Evolutionary conservation across 805 yeast genomes (phyloP).

Genomic region (Metschnikowia colocasiae): DNA sequence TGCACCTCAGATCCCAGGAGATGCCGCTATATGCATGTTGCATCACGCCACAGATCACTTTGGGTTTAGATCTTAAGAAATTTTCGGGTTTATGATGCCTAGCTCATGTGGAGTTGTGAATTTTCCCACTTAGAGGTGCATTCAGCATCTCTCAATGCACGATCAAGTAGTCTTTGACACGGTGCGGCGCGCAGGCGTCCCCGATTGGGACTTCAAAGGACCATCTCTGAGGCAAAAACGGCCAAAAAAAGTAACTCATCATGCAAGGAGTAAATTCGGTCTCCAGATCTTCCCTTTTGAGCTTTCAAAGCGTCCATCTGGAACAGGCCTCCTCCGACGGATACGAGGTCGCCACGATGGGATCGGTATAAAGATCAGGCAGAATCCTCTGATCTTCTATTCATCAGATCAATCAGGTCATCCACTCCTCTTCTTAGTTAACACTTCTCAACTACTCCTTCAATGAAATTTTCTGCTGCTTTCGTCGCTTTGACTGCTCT

Average conservation of each 20-base stretch:
- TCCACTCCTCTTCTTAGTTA: not conserved
- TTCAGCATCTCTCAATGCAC: not conserved
- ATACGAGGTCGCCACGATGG: not conserved
- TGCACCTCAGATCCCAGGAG: too few relatives aligned
- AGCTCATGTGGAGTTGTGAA: not conserved
- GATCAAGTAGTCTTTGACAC: not conserved
- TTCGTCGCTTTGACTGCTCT: slow-evolving; percentile 17
- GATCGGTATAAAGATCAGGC: not conserved
- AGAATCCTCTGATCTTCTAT: not conserved
- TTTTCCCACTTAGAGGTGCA: not conserved
- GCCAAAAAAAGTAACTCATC: not conserved
- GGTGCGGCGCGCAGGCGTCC: not conserved
- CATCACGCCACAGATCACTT: too few relatives aligned
- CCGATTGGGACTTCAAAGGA: slow-evolving; percentile 14
- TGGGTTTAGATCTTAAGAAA: too few relatives aligned
- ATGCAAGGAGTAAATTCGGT: not conserved
- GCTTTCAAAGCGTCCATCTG: not conserved
- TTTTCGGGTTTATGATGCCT: not conserved
- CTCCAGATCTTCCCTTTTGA: not conserved
- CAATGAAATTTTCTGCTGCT: slow-evolving; percentile 16
- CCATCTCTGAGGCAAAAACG: not conserved
- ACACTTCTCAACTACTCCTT: not conserved
- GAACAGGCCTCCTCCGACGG: not conserved
- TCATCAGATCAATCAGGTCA: not conserved
- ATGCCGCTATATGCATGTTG: too few relatives aligned